Evolutionary conservation across 192 early-diverging fungal species (phyloP), one percentile per base, ranked within the genome.

Genomic region (Diversispora epigaea): DNA sequence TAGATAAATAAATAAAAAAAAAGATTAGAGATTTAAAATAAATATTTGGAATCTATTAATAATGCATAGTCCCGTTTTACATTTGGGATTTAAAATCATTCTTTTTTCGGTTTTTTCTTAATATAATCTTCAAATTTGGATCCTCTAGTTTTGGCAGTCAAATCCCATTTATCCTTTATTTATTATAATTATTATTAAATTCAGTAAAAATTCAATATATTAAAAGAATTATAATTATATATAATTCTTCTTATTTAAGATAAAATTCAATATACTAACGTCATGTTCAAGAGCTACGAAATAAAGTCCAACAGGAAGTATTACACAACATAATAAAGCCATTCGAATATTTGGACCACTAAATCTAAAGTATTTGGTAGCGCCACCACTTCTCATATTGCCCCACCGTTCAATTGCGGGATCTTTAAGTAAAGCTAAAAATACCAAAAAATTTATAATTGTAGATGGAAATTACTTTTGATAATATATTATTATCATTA

Each of bases 391-490:
- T 43, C 55, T 50, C 39, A 71, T 71, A 4, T 21, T 19, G 19
- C 3, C 32, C 70, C 70, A 71, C n/a, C 50, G 22, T 39, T 71
- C 70, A 57, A 57, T 32, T 57, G 52, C 70, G 6, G 70, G 52
- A 25, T 58, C 54, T 41, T 57, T 57, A 11, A 54, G 39, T 12
- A 71, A 43, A 19, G 21, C 68, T 70, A 21, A 46, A n/a, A 10
- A 14, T 14, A 41, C 4, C 50, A 52, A 52, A 52, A 8, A 9
- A 52, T 32, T 32, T 32, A 32, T 32, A 32, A 32, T 32, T 32
- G 25, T 32, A 32, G 2, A 32, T 32, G 25, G 25, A 32, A 32
- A 32, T 32, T 32, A 32, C 25, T 32, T 32, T 32, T 32, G 2
- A 32, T 32, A 32, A n/a, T n/a, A n/a, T n/a, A n/a, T n/a, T 32